These are phyloP conservation scores for Dillenia suffruticosa DNA, from an alignment of 164 flowering plant genomes.

Conservation along the genomic window DNA sequence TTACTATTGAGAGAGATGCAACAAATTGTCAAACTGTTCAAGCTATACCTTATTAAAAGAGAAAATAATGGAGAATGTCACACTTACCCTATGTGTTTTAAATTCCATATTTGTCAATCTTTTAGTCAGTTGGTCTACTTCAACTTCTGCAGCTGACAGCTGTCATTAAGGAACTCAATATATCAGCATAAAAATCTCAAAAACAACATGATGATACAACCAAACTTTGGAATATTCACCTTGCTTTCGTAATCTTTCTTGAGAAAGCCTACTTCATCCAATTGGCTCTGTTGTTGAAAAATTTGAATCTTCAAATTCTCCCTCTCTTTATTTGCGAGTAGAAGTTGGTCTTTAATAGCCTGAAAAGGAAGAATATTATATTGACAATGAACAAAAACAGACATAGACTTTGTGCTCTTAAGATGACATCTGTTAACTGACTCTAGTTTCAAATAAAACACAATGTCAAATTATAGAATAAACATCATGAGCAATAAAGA, in stretches of 20 bases:
- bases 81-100: slow-evolving; percentile 48
- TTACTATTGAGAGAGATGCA: no score
- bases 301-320: slow-evolving; percentile 22
- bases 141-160: slow-evolving; percentile 32
- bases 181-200: not conserved
- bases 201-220: not conserved
- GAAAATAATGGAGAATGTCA: not conserved
- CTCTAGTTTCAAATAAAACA: no score
- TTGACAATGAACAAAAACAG: no score
- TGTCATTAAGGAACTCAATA: slow-evolving; percentile 16
- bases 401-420: no score
- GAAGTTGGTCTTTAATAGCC: slow-evolving; percentile 25
- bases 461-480: no score
- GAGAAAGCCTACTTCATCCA: slow-evolving; percentile 18
- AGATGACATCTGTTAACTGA: no score
- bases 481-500: no score
- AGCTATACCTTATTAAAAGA: no score
- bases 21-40: no score
- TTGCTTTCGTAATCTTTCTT: slow-evolving; percentile 15
- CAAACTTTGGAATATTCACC: slow-evolving; percentile 12
- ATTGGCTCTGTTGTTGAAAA: slow-evolving; percentile 17
- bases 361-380: not conserved
- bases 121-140: slow-evolving; percentile 31
- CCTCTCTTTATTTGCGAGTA: slow-evolving; percentile 27
- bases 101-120: slow-evolving; percentile 31